These are phyloP conservation scores for Rhodotorula taiwanensis DNA, from an alignment of 768 basidiomycete species.

Conservation along the genomic window DNA sequence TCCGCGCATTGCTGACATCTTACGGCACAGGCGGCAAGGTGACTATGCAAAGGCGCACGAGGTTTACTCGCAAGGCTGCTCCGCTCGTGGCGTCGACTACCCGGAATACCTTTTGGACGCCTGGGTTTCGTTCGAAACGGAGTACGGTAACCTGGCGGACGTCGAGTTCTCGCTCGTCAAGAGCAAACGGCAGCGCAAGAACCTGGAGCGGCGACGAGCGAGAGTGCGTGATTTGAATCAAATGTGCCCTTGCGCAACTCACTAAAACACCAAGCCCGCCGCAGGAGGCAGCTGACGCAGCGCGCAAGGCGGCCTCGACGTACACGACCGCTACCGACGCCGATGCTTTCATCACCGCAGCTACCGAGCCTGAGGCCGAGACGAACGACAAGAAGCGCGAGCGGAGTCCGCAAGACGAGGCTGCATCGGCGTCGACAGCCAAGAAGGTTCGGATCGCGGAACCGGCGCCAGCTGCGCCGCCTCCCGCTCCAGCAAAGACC, in stretches of 20 bases:
- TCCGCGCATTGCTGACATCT: conserved; percentile 18
- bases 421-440: neutral
- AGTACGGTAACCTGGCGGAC: conserved; percentile 65
- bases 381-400: conserved; percentile 23
- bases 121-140: conserved; percentile 79
- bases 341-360: conserved; percentile 34
- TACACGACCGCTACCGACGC: conserved; percentile 1
- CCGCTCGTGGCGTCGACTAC: conserved; percentile 77
- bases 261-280: no score
- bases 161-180: conserved; percentile 38
- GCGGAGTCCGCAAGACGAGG: conserved; percentile 4
- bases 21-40: conserved; percentile 42
- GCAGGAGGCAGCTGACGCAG: conserved; percentile 30
- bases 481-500: neutral
- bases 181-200: conserved; percentile 50
- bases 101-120: conserved; percentile 90
- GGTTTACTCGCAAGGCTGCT: conserved; percentile 57
- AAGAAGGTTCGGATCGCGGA: conserved; percentile 40
- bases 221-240: conserved; percentile 17
- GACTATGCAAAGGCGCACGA: conserved; percentile 56
- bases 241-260: neutral
- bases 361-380: conserved; percentile 33
- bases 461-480: neutral
- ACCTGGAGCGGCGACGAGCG: conserved; percentile 14
- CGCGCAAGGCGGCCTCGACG: conserved; percentile 42